A percentile compares a stretch with the other conserved stretches of the same genome.
Evolutionary conservation across 805 yeast species (phyloP).

Genomic region (Saccharomycopsis sp.): DNA sequence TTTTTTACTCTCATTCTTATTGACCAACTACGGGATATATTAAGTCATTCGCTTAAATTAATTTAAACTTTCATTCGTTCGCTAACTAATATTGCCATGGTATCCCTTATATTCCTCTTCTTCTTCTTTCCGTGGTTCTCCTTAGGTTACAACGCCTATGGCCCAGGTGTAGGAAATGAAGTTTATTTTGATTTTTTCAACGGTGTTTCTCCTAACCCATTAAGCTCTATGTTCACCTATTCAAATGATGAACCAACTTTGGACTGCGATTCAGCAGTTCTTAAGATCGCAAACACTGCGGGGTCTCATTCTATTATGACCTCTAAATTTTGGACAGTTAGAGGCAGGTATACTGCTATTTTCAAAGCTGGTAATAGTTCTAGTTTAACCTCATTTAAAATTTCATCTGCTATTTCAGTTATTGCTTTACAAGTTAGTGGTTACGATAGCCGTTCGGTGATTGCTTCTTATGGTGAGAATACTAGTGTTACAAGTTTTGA

Average conservation of each 20-base stretch:
- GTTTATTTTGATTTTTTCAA: conserved; percentile 9
- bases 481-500: conserved; percentile 4
- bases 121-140: not conserved
- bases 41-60: not conserved
- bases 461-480: conserved; percentile 6
- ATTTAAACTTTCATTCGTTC: not conserved
- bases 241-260: not conserved
- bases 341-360: not conserved
- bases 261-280: not conserved
- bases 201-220: conserved; percentile 8
- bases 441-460: conserved; percentile 6
- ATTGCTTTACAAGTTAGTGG: conserved; percentile 12
- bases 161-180: conserved; percentile 4
- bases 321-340: not conserved
- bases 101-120: not conserved
- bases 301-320: not conserved
- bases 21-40: not conserved
- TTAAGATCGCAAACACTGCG: not conserved
- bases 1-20: not conserved
- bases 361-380: conserved; percentile 2
- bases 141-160: conserved; percentile 1
- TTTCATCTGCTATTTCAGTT: conserved; percentile 14
- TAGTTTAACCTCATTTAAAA: conserved; percentile 17
- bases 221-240: not conserved
- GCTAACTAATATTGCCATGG: not conserved